Percentiles rank a stretch among this genome's conserved stretches.
phyloP scores from a whole-genome alignment of 192 early-diverging fungal species.

The Backusella psychrophila region DNA sequence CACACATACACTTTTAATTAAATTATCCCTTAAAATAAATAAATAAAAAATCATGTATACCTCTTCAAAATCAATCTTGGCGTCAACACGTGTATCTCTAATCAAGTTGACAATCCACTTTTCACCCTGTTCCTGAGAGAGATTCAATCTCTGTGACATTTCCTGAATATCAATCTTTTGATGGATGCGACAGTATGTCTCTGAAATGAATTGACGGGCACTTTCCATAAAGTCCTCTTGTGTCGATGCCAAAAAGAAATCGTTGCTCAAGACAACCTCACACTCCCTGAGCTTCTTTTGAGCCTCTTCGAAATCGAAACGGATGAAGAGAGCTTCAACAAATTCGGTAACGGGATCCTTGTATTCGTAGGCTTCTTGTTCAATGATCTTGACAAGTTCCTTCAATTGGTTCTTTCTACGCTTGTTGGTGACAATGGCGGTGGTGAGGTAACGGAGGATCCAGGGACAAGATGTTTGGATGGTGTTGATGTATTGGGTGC shows the following conservation, averaged over 20 bases:
- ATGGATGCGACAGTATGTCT: slow-evolving; percentile 97
- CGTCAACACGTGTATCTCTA: slow-evolving; percentile 92
- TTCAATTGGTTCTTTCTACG: slow-evolving; percentile 81
- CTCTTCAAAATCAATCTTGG: slow-evolving; percentile 94
- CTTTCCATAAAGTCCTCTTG: slow-evolving; percentile 94
- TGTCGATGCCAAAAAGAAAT: slow-evolving; percentile 90
- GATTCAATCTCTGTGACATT: slow-evolving; percentile 79
- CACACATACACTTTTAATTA: slow-evolving; percentile 18
- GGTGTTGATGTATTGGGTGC: slow-evolving; percentile 92
- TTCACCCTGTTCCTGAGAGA: slow-evolving; percentile 88
- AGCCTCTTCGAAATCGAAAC: slow-evolving; percentile 94
- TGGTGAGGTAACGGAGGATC: slow-evolving; percentile 93
- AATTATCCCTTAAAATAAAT: too few species aligned
- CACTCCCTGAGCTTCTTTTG: slow-evolving; percentile 86
- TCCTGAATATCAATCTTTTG: slow-evolving; percentile 92
- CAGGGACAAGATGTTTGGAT: slow-evolving; percentile 97
- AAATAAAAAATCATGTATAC: slow-evolving; percentile 29
- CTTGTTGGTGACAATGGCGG: slow-evolving; percentile 90
- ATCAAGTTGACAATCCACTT: slow-evolving; percentile 99
- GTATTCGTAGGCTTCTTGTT: slow-evolving; percentile 84
- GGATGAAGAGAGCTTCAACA: slow-evolving; percentile 86
- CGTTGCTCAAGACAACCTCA: slow-evolving; percentile 81
- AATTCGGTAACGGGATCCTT: slow-evolving; percentile 94
- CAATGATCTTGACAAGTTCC: slow-evolving; percentile 85
- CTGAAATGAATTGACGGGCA: slow-evolving; percentile 90